Conservation (phyloP, 305 asterid genomes). For the Rubia balearica region DNA sequence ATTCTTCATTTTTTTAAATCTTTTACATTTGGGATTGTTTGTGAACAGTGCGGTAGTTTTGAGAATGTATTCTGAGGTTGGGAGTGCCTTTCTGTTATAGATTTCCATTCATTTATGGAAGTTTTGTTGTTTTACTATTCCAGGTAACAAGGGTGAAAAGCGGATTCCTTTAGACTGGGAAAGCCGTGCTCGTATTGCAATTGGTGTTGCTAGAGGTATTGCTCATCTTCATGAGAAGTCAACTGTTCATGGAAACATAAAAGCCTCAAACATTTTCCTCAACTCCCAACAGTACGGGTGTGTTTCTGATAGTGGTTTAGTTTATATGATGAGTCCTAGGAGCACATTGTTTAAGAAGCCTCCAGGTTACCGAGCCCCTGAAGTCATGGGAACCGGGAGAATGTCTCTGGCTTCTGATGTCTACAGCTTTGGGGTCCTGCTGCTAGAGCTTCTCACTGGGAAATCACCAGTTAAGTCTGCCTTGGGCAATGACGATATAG, state of each 20-base stretch:
- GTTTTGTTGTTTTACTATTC: background rate
- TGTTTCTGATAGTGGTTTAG: background rate
- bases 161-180: background rate
- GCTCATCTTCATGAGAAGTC: background rate
- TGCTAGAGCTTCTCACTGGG: background rate
- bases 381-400: no score
- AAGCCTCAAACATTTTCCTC: background rate
- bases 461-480: constrained; percentile 16
- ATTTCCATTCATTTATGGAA: background rate
- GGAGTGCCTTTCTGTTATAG: background rate
- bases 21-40: background rate
- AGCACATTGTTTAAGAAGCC: background rate
- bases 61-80: background rate
- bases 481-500: constrained; percentile 24
- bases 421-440: constrained; percentile 4
- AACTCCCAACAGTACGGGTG: background rate
- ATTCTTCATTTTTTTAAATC: background rate
- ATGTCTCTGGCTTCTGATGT: background rate
- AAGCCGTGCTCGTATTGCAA: background rate
- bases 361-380: background rate
- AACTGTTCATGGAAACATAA: background rate
- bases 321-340: background rate
- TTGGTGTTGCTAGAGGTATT: background rate
- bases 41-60: background rate
- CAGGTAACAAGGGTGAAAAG: background rate